Conservation (phyloP, 2,329 filamentous ascomycete genomes). For the Tolypocladium capitatum region DNA sequence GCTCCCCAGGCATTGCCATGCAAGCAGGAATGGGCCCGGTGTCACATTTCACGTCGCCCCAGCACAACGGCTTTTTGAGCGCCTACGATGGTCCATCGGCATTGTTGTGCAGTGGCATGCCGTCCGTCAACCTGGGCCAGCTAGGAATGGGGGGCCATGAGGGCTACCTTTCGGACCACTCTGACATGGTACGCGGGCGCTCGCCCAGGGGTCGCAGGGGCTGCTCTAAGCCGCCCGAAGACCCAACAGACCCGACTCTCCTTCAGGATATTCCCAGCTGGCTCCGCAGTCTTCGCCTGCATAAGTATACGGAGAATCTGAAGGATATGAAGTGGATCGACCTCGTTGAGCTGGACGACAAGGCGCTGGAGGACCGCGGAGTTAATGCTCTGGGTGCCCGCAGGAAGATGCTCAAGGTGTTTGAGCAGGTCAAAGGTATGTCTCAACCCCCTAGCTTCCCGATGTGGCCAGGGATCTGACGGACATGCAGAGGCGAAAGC, state of each 20-base stretch:
- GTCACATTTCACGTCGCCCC: conserved; percentile 68
- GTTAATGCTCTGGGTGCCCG: conserved; percentile 90
- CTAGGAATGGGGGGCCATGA: conserved; percentile 60
- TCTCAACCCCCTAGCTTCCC: neutral
- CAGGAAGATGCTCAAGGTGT: conserved; percentile 98
- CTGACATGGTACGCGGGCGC: conserved; percentile 77
- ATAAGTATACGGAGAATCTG: conserved; percentile 97
- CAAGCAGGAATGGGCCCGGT: conserved; percentile 51
- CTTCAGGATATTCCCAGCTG: conserved; percentile 93
- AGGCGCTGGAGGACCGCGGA: conserved; percentile 79
- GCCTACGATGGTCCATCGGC: conserved; percentile 68
- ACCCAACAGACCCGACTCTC: conserved; percentile 81
- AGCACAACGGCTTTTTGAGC: conserved; percentile 87
- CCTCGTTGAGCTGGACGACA: conserved; percentile 80
- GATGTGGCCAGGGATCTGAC: conserved; percentile 8
- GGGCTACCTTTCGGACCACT: conserved; percentile 88
- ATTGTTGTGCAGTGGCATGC: conserved; percentile 58
- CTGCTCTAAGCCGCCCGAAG: conserved; percentile 94
- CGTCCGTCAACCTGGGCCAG: conserved; percentile 56
- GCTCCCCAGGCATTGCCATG: conserved; percentile 76
- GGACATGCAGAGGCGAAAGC: conserved; percentile 49
- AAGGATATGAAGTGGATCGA: conserved; percentile 98
- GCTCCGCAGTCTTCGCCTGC: conserved; percentile 84
- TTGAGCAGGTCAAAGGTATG: conserved; percentile 81
- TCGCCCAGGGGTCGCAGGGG: conserved; percentile 86